Conservation (phyloP, 352 stramenopile genomes). For the Globisporangium paddicum region DNA sequence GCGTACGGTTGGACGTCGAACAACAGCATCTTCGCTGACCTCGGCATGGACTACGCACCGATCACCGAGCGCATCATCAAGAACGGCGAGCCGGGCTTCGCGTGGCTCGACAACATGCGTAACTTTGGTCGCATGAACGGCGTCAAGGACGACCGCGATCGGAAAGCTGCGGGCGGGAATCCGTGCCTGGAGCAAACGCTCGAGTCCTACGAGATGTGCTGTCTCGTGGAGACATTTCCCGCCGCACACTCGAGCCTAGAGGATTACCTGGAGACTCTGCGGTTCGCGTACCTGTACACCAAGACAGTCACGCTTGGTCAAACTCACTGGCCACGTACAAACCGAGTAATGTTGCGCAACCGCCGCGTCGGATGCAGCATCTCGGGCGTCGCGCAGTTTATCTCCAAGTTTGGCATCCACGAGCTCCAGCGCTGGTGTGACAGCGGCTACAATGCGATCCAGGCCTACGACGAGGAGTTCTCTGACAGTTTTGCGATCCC, state of each 20-base stretch:
- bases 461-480: constrained; percentile 62
- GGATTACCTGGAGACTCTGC: constrained; percentile 87
- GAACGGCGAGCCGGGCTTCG: constrained; percentile 92
- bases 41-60: constrained; percentile 91
- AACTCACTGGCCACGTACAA: constrained; percentile 91
- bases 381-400: constrained; percentile 92
- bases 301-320: constrained; percentile 93
- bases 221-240: constrained; percentile 93
- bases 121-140: constrained; percentile 89
- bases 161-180: constrained; percentile 83
- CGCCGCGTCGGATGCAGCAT: constrained; percentile 91
- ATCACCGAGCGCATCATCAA: constrained; percentile 80
- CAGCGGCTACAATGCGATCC: constrained; percentile 72
- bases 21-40: constrained; percentile 91
- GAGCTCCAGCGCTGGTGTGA: constrained; percentile 88
- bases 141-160: constrained; percentile 74
- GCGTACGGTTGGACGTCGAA: constrained; percentile 92
- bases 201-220: constrained; percentile 94
- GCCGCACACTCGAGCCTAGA: constrained; percentile 77
- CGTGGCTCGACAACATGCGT: constrained; percentile 95
- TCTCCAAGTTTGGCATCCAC: constrained; percentile 69
- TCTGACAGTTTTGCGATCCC: constrained; percentile 77
- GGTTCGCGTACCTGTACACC: constrained; percentile 89
- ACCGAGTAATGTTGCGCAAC: constrained; percentile 91
- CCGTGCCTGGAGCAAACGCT: constrained; percentile 90